phyloP scores from a whole-genome alignment of 1,284 basidiomycete genomes.

The Crucibulum parvulum region DNA sequence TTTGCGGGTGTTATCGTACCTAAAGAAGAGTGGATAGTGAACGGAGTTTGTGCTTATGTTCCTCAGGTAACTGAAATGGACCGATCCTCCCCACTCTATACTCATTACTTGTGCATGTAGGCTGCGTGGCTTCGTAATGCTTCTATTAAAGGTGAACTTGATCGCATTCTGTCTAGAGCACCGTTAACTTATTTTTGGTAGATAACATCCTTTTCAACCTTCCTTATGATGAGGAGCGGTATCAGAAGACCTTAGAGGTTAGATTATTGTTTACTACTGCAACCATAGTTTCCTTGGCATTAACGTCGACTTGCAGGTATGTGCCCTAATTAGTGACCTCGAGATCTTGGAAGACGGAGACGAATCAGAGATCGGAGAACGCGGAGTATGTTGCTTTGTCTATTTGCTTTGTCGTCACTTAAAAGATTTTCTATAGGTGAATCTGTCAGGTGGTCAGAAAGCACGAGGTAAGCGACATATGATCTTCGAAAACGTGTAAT shows the following conservation, averaged over 20 bases:
- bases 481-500: not conserved
- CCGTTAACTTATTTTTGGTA: conserved; percentile 26
- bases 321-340: conserved; percentile 73
- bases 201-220: conserved; percentile 94
- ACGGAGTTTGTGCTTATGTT: conserved; percentile 87
- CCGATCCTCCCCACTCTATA: not conserved
- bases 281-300: not conserved
- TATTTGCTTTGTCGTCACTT: not conserved
- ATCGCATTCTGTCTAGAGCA: not conserved
- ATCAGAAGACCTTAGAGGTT: conserved; percentile 77
- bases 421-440: conserved; percentile 58
- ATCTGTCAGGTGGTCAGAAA: conserved; percentile 95
- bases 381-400: conserved; percentile 57
- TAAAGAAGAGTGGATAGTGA: conserved; percentile 77
- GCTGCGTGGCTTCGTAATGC: conserved; percentile 90
- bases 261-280: not conserved
- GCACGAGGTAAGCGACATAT: conserved; percentile 70
- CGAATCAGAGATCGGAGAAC: conserved; percentile 90
- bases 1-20: conserved; percentile 49
- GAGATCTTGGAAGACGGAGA: conserved; percentile 95
- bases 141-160: conserved; percentile 76
- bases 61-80: conserved; percentile 69
- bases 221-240: conserved; percentile 81
- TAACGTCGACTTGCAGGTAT: conserved; percentile 32
- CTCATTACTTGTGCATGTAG: conserved; percentile 28